Conservation (phyloP, 139 green algal species). For the Klebsormidium nitens region DNA sequence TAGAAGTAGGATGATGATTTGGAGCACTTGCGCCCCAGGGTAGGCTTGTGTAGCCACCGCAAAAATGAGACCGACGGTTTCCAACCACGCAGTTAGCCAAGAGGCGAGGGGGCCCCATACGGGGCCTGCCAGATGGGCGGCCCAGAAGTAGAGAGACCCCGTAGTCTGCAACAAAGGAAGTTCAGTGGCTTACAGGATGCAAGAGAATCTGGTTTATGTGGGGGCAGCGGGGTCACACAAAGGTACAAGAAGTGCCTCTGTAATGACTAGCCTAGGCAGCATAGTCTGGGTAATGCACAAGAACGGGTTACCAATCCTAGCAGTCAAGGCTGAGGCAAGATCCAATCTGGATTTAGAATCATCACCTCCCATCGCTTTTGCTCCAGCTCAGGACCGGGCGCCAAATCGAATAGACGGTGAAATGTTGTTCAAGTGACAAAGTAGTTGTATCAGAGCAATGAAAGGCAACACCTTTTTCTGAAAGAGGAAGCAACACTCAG, state of each 20-base stretch:
- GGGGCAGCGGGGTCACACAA: neutral
- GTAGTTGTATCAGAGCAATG: too few species aligned
- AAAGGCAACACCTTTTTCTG: too few species aligned
- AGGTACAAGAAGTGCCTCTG: neutral
- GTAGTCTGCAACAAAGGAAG: conserved; percentile 3
- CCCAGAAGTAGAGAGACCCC: conserved; percentile 29
- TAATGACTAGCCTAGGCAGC: neutral
- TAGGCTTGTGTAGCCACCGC: neutral
- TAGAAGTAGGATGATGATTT: conserved; percentile 12
- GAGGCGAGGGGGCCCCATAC: conserved; percentile 1
- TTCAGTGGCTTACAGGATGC: neutral
- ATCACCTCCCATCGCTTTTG: too few species aligned
- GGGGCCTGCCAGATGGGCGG: neutral
- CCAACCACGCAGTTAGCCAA: conserved; percentile 22
- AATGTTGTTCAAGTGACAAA: too few species aligned
- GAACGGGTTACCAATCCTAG: neutral
- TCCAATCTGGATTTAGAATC: too few species aligned
- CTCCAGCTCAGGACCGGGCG: too few species aligned
- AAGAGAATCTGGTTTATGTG: neutral
- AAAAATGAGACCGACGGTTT: conserved; percentile 9
- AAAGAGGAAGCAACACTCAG: too few species aligned
- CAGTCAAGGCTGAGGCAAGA: neutral
- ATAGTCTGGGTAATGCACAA: neutral
- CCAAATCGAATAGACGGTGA: too few species aligned
- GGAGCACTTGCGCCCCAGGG: conserved; percentile 19